A percentile compares a stretch with the other conserved stretches of the same genome.
Evolutionary conservation across 2,329 filamentous ascomycete genomes (phyloP).

Genomic region (Stagonosporopsis cucurbitacearum): DNA sequence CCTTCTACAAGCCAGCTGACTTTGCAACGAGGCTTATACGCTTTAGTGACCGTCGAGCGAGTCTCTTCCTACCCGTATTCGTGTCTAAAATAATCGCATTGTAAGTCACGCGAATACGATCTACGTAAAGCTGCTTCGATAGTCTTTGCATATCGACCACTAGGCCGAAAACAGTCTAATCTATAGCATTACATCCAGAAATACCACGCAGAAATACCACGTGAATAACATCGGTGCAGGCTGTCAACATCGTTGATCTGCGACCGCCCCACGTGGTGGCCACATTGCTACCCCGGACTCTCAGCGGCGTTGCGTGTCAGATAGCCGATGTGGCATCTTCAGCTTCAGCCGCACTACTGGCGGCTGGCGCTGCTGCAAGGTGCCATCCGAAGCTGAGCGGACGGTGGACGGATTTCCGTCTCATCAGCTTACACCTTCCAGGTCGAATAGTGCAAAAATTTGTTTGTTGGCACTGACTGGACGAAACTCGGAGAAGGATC

Average conservation of each 20-base stretch:
- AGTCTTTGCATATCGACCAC: constrained; percentile 4
- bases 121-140: neutral
- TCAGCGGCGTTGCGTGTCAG: neutral
- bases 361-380: neutral
- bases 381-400: neutral
- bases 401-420: constrained; percentile 1
- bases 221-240: neutral
- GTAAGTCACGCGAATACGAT: neutral
- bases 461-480: neutral
- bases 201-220: constrained; percentile 8
- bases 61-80: neutral
- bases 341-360: constrained; percentile 2
- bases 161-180: neutral
- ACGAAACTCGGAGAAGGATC: constrained; percentile 1
- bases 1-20: neutral
- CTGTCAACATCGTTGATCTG: neutral
- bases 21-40: neutral
- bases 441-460: neutral
- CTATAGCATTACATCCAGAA: neutral
- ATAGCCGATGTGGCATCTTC: constrained; percentile 7
- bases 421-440: constrained; percentile 2
- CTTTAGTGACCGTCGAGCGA: too few species aligned
- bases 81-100: neutral
- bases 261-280: constrained; percentile 4
- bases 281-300: constrained; percentile 10